phyloP scores from a whole-genome alignment of 768 basidiomycete species.

The Rhodotorula graminis region DNA sequence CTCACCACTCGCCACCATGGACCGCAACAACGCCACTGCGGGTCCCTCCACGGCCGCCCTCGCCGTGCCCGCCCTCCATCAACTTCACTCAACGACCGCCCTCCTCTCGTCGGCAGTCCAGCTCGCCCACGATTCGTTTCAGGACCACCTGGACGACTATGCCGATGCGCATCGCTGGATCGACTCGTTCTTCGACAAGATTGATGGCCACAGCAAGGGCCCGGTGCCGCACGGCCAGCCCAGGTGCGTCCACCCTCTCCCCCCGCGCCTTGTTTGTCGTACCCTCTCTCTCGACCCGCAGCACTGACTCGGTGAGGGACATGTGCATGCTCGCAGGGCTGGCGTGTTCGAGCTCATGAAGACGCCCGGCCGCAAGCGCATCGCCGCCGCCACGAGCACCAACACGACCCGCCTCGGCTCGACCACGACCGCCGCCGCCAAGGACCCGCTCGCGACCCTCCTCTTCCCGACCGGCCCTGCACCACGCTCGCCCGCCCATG shows the following conservation, averaged over 20 bases:
- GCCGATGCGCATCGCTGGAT: conserved; percentile 32
- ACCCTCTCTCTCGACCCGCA: neutral
- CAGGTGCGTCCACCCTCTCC: conserved; percentile 11
- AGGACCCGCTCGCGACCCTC: conserved; percentile 34
- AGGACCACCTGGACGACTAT: conserved; percentile 20
- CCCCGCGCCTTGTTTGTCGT: neutral
- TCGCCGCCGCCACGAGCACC: conserved; percentile 1
- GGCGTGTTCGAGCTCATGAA: conserved; percentile 34
- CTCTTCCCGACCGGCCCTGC: conserved; percentile 15
- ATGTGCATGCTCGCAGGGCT: neutral
- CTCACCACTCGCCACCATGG: neutral
- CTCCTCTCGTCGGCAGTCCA: conserved; percentile 15
- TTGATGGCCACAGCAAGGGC: neutral
- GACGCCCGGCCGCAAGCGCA: conserved; percentile 33
- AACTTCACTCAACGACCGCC: conserved; percentile 27
- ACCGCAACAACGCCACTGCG: neutral
- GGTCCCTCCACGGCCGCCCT: neutral
- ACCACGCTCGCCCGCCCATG: neutral
- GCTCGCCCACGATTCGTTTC: conserved; percentile 16
- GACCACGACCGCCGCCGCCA: neutral
- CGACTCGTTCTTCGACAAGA: conserved; percentile 32
- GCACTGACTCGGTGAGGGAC: neutral
- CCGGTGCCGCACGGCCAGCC: neutral
- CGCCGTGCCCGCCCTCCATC: neutral
- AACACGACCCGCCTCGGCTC: neutral